Evolutionary conservation across 345 rosid species (phyloP), one percentile per base, ranked within the genome.

Genomic region (Corchorus olitorius): DNA sequence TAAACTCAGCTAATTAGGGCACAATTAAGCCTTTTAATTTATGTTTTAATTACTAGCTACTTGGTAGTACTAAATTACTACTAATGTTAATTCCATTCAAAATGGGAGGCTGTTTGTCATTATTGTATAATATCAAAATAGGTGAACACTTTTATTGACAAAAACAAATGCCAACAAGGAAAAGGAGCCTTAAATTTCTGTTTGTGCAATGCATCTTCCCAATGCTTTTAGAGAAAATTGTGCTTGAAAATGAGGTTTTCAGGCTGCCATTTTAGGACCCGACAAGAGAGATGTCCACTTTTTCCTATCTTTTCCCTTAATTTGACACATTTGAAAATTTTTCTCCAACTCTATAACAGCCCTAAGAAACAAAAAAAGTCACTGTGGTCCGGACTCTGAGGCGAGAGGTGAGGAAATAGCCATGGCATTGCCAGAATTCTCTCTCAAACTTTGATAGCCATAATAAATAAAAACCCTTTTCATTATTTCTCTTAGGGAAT

Each of bases 171-270:
- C 43, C 43, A 39, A 39, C 6, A 39, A 39, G 43, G 43, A 6
- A 97, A 10, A 91, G 98, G 98, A 89, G 61, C 33, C 61, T 17
- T 9, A 2, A n/a, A 56, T 56, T n/a, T 27, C 27, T 19, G 33
- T 58, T 58, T 58, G 35, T 27, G 39, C 17, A 33, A 33, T 64
- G 68, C 48, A 37, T 43, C 79, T 79, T 10, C 53, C 73, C 73
- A 49, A 70, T 70, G 73, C 33, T 10, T 27, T 50, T 27, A 22
- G 35, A 69, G 20, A 27, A 50, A 50, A 3, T 39, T 37, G 19
- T 46, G 33, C 4, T 46, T 46, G 43, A 1, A 49, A 11, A 27
- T 27, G 58, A 69, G 59, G 4, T 53, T 53, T 34, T 39, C 7
- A 59, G 43, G 56, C 8, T 41, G 27, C 76, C 10, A 73, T 22